Conservation (phyloP, 768 basidiomycete species). For the Boletus sensibilis region DNA sequence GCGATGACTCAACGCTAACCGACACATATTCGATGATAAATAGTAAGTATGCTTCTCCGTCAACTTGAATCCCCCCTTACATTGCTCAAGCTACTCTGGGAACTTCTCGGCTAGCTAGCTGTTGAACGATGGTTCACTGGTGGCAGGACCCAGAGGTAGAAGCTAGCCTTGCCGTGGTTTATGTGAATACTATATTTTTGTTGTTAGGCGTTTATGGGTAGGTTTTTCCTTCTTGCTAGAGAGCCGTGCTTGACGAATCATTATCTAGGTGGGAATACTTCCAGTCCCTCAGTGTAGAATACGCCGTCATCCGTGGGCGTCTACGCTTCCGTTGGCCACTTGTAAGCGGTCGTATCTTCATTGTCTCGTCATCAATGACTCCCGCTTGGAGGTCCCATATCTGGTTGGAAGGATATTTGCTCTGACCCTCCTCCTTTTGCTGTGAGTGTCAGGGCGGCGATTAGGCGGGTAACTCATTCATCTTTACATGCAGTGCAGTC, state of each 20-base stretch:
- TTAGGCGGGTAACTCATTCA: not conserved
- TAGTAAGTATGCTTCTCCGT: not conserved
- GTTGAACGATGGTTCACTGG: slow-evolving; percentile 15
- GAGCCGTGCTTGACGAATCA: not conserved
- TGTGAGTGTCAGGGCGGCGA: slow-evolving; percentile 4
- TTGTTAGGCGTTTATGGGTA: slow-evolving; percentile 22
- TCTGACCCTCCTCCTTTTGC: slow-evolving; percentile 13
- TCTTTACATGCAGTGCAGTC: slow-evolving; percentile 3
- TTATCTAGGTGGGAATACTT: slow-evolving; percentile 27
- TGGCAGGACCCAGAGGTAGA: slow-evolving; percentile 17
- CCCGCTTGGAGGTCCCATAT: slow-evolving; percentile 21
- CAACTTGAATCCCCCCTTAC: not conserved
- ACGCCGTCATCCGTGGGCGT: slow-evolving; percentile 17
- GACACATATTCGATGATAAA: too few species aligned
- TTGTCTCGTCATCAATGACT: not conserved
- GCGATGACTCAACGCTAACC: too few species aligned
- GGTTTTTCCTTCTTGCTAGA: not conserved
- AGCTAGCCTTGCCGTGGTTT: not conserved
- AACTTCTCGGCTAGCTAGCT: not conserved
- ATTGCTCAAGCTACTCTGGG: not conserved
- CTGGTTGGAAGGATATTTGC: slow-evolving; percentile 20
- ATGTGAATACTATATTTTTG: slow-evolving; percentile 8
- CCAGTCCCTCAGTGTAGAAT: slow-evolving; percentile 18
- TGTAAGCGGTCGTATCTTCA: slow-evolving; percentile 10
- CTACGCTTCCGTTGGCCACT: slow-evolving; percentile 27